Evolutionary conservation across 2,329 filamentous ascomycete species (phyloP), one percentile per base, ranked within the genome.

Genomic region (Epichloe sp.): DNA sequence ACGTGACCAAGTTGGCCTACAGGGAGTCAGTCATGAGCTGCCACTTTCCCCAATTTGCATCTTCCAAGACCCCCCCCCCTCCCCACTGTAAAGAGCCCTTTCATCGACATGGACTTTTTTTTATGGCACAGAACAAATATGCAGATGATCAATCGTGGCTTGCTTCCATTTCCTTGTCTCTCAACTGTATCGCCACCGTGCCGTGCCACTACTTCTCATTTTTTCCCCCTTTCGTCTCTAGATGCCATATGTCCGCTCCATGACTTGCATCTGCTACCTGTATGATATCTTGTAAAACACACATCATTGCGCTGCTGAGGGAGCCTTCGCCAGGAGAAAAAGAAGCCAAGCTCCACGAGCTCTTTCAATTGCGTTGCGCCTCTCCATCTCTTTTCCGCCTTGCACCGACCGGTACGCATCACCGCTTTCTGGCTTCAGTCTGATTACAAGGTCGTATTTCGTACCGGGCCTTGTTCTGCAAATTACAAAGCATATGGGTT

Each of bases 401-500:
- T n/a, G 34, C 15, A 1, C n/a, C 35, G 8, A 21, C 49, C 26
- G 17, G 31, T 14, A 8, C 7, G 14, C 45, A 19, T 26, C 12
- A 3, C 23, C 45, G 19, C 52, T 8, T 40, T 43, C 35, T 52
- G 45, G 37, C 17, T 49, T 34, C 54, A 55, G 35, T 53, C 47
- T 53, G 51, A 38, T 41, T 21, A 37, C 41, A 11, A 38, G 35
- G n/a, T 46, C 43, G 45, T 48, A 31, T 34, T 26, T 43, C 42
- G 42, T 41, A 42, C 31, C 47, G 44, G 26, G 15, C 43, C 34
- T 8, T 12, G 12, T 23, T 31, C 50, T 52, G 51, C 47, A 23
- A 48, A 54, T 66, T 66, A 80, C 60, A 81, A 68, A 50, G 86
- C 86, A 65, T 85, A 90, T 15, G 86, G 86, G 73, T 90, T 90